Base-by-base conservation (phyloP, 2,329 filamentous ascomycete species). In the Aspergillus uvarum region DNA sequence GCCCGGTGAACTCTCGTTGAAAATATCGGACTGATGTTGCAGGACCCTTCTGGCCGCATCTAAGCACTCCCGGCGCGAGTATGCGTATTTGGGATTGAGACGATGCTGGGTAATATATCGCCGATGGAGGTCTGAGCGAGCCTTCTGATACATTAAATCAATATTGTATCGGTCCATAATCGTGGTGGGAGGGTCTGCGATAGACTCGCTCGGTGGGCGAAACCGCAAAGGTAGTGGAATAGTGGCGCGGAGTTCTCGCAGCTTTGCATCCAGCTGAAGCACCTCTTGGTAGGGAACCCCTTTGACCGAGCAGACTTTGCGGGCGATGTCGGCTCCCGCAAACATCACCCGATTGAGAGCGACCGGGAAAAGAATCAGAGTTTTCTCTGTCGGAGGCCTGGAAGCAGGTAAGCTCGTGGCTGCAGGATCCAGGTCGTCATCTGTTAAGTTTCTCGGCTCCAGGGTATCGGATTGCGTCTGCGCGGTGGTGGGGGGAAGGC, bases 401-500 rank as follows among this genome's bases (percentile, higher is more conserved):
- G 80, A 69, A 0, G 79, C 77, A 0, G 86, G 86, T 21, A 89
- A 70, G 26, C 74, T 74, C 4, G 67, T 68, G 6, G 76, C 78
- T 42, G 80, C 67, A 64, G 83, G 79, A 61, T 77, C 76, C 58
- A 88, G 84, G 65, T 89, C 85, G 1, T 82, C 78, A 68, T 89
- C 86, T 24, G 80, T 70, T 19, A 88, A 68, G 68, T 89, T 87
- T 14, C 77, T 76, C 6, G 86, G 85, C 22, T 81, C 69, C 2
- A 72, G 66, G 0, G 84, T 86, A 67, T 89, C 86, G 44, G 80
- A 82, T 58, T 86, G 82, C 57, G 84, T 81, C 24, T 80, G 78
- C 51, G 82, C 76, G 48, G 86, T 79, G 78, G 85, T 84, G 62
- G 80, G 81, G 1, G 87, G 86, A 19, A 89, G 75, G 1, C 87